A percentile compares a stretch with the other conserved stretches of the same genome.
phyloP scores from a whole-genome alignment of 2,329 filamentous ascomycete species.

The Trichoderma sp. region DNA sequence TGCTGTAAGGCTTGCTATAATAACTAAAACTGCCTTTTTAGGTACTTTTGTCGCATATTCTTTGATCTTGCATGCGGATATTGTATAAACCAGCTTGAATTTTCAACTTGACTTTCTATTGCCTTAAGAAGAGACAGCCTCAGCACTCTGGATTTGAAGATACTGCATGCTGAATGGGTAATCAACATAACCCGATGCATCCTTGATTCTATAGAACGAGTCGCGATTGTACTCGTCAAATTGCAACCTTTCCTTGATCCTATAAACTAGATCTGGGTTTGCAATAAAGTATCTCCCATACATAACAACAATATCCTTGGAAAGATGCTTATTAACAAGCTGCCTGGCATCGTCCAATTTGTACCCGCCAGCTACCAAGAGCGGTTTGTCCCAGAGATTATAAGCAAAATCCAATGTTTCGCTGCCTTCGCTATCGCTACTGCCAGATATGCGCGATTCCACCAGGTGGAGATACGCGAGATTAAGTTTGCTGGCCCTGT shows the following conservation, averaged over 20 bases:
- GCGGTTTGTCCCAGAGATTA: constrained; percentile 32
- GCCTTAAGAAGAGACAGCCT: not conserved
- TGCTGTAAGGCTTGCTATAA: no score
- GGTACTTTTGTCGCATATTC: no score
- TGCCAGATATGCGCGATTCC: not conserved
- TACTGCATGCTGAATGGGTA: constrained; percentile 15
- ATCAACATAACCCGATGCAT: constrained; percentile 22
- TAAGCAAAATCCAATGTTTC: constrained; percentile 36
- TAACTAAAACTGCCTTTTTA: no score
- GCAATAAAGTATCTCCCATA: constrained; percentile 37
- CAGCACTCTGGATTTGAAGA: not conserved
- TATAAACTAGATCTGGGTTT: constrained; percentile 36
- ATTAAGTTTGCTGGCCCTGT: constrained; percentile 29
- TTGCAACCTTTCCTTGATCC: constrained; percentile 32
- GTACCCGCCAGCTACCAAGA: constrained; percentile 35
- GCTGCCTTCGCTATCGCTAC: not conserved
- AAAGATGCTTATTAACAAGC: constrained; percentile 27
- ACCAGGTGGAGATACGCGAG: not conserved
- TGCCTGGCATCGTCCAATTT: constrained; percentile 28
- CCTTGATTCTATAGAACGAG: constrained; percentile 33
- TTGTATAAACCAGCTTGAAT: no score
- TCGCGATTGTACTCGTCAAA: constrained; percentile 33
- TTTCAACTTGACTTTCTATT: not conserved
- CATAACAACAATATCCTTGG: constrained; percentile 28
- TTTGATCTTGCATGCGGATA: no score